These are phyloP conservation scores for Boeremia lycopersici DNA, from an alignment of 2,329 filamentous ascomycete genomes.

Conservation along the genomic window DNA sequence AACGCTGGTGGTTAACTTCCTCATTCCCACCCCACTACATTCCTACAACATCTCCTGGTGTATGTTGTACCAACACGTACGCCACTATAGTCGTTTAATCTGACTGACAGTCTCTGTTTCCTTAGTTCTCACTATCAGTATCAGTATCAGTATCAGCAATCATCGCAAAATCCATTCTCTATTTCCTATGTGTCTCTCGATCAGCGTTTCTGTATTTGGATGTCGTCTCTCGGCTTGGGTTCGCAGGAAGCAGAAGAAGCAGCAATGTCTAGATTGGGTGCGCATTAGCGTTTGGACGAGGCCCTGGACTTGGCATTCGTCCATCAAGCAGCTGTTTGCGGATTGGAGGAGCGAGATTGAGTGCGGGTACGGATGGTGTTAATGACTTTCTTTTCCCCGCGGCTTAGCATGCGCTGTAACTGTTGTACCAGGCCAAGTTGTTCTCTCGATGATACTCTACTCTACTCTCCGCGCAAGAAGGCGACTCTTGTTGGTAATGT, in stretches of 20 bases:
- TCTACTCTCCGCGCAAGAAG: not conserved
- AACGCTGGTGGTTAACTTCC: slow-evolving; percentile 35
- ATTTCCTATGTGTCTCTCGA: slow-evolving; percentile 43
- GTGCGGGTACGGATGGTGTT: slow-evolving; percentile 39
- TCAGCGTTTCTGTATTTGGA: slow-evolving; percentile 36
- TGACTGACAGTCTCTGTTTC: slow-evolving; percentile 41
- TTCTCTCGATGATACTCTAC: slow-evolving; percentile 7
- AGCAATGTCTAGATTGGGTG: slow-evolving; percentile 7
- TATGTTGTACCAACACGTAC: slow-evolving; percentile 16
- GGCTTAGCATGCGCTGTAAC: not conserved
- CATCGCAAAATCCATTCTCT: slow-evolving; percentile 20
- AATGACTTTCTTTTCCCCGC: slow-evolving; percentile 23
- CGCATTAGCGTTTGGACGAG: slow-evolving; percentile 6
- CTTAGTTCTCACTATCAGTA: slow-evolving; percentile 27
- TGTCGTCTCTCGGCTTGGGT: slow-evolving; percentile 36
- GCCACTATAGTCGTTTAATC: slow-evolving; percentile 26
- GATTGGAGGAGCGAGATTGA: slow-evolving; percentile 31
- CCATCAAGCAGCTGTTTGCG: slow-evolving; percentile 23
- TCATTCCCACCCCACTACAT: slow-evolving; percentile 14
- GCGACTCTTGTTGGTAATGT: slow-evolving; percentile 14
- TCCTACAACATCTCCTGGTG: slow-evolving; percentile 16
- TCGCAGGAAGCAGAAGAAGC: slow-evolving; percentile 15
- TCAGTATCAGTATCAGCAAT: slow-evolving; percentile 7
- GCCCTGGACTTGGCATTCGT: slow-evolving; percentile 34
- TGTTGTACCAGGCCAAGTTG: not conserved